Evolutionary conservation across 2,329 filamentous ascomycete species (phyloP), one percentile per base, ranked within the genome.

Genomic region (Calonectria hawksworthii): DNA sequence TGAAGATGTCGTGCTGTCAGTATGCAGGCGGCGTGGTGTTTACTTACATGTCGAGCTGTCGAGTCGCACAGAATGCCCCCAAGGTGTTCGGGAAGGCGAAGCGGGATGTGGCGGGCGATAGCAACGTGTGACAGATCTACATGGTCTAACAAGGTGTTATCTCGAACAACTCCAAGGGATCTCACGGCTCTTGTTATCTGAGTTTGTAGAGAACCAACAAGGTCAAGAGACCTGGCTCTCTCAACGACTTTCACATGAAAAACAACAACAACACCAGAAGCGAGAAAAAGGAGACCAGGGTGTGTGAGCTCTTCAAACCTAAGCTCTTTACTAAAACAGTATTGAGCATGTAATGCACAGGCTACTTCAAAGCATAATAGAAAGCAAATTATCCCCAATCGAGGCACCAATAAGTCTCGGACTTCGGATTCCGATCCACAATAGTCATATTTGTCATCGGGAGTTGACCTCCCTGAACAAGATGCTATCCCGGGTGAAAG

Each of bases 171-270:
- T 34, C 47, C 38, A 64, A 36, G 8, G 21, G 14, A 28, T 23
- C 10, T 28, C 11, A 32, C 5, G 36, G n/a, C 23, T 47, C 44
- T 52, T 23, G 18, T 50, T 64, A 64, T 44, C 47, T 65, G 32
- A 13, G 41, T 65, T 47, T 44, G 26, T 11, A 56, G 66, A 50
- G 18, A 10, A n/a, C 65, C 36, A 2, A 3, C 14, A 34, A 41
- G 44, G 14, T 64, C 18, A 28, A 38, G 32, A 32, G 23, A 28
- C 44, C n/a, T 41, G 47, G n/a, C 47, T 54, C 47, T 54, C 44
- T 68, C 18, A 63, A 28, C 34, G 63, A 59, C 59, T 72, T 78
- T 80, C 78, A 80, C 78, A 80, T 80, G 78, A 68, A 72, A 72
- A 36, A 71, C 3, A 47, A 10, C 2, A 28, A 41, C 11, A 41